phyloP scores from a whole-genome alignment of 2,329 filamentous ascomycete genomes.

The Raffaelea albimanens region DNA sequence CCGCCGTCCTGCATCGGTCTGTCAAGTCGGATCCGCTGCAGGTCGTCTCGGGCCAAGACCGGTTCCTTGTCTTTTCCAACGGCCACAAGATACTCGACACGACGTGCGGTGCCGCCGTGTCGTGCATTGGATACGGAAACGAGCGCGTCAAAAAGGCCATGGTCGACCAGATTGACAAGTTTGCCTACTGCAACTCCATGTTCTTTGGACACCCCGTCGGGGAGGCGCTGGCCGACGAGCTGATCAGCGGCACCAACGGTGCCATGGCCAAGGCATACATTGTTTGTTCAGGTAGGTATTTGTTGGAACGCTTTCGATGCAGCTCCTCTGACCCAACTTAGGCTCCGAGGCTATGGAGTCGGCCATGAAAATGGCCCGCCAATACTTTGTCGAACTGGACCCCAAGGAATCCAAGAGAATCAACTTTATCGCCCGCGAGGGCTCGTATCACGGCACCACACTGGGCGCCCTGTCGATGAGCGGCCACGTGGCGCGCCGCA shows the following conservation, averaged over 20 bases:
- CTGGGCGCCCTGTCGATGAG: conserved; percentile 57
- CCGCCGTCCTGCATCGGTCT: background rate
- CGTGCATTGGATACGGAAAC: conserved; percentile 36
- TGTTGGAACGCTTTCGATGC: background rate
- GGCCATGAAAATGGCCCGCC: conserved; percentile 53
- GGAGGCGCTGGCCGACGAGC: conserved; percentile 27
- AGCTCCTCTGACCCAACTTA: background rate
- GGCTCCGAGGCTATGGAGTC: conserved; percentile 57
- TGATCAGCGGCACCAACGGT: conserved; percentile 26
- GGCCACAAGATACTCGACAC: conserved; percentile 33
- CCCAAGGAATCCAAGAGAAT: conserved; percentile 43
- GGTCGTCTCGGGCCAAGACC: background rate
- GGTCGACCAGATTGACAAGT: conserved; percentile 26
- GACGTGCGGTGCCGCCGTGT: conserved; percentile 35
- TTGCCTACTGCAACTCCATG: conserved; percentile 32
- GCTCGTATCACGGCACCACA: conserved; percentile 66
- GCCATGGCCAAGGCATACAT: conserved; percentile 29
- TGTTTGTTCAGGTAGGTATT: conserved; percentile 19
- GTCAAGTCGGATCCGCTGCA: background rate
- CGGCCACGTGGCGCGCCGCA: conserved; percentile 50
- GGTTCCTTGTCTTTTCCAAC: conserved; percentile 10
- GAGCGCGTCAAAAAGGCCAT: conserved; percentile 30
- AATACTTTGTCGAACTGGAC: conserved; percentile 50
- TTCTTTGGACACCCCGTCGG: conserved; percentile 30
- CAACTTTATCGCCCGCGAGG: conserved; percentile 56